Conservation (phyloP, 129 eudicot species). For the Ambrosia artemisiifolia region DNA sequence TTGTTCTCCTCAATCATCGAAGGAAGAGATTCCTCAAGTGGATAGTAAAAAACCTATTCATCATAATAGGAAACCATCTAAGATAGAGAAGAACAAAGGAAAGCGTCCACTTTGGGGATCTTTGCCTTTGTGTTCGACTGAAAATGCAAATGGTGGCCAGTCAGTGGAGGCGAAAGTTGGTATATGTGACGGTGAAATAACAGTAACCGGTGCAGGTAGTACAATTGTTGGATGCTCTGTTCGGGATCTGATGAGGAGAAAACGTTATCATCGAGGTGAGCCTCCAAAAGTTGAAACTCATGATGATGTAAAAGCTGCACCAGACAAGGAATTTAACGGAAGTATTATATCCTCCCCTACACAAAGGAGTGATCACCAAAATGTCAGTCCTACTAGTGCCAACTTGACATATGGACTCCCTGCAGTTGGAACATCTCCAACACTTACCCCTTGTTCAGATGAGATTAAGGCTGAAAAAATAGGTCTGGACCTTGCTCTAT, state of each 20-base stretch:
- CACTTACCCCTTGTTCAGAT: slow-evolving; percentile 17
- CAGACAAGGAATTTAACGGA: slow-evolving; percentile 18
- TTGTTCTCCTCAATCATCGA: slow-evolving; percentile 27
- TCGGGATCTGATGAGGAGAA: slow-evolving; percentile 94
- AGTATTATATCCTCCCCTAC: slow-evolving; percentile 20
- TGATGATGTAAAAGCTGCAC: slow-evolving; percentile 20
- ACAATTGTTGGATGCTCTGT: slow-evolving; percentile 54
- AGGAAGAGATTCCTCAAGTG: slow-evolving; percentile 44
- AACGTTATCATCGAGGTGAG: slow-evolving; percentile 51
- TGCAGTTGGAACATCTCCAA: slow-evolving; percentile 17
- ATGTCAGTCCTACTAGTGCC: slow-evolving; percentile 9
- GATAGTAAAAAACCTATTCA: slow-evolving; percentile 39
- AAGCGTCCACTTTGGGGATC: slow-evolving; percentile 55
- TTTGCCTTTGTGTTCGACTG: slow-evolving; percentile 45
- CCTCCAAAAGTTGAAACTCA: slow-evolving; percentile 31
- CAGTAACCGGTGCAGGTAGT: slow-evolving; percentile 26
- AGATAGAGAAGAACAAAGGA: slow-evolving; percentile 33
- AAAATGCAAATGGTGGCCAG: slow-evolving; percentile 31
- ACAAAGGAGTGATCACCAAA: slow-evolving; percentile 27
- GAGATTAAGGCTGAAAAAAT: slow-evolving; percentile 29
- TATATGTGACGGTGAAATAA: slow-evolving; percentile 18
- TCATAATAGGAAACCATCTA: slow-evolving; percentile 33
- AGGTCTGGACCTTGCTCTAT: slow-evolving; percentile 30
- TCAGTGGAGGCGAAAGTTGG: slow-evolving; percentile 15
- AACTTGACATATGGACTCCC: slow-evolving; percentile 30